phyloP scores from a whole-genome alignment of 2,329 filamentous ascomycete species.

The Leptographium radiaticola region DNA sequence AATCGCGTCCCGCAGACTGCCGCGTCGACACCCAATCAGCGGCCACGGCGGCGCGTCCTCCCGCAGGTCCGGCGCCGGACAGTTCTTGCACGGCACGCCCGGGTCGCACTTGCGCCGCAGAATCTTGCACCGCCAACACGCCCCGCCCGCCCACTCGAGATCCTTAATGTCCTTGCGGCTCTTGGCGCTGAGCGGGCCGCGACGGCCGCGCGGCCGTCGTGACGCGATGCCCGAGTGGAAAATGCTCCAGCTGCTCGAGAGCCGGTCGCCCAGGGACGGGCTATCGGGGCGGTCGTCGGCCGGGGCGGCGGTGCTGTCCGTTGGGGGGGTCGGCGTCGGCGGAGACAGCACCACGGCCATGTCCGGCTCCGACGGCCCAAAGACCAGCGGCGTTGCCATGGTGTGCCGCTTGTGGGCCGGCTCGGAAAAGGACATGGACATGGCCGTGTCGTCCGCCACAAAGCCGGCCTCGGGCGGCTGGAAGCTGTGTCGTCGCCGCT shows the following conservation, averaged over 20 bases:
- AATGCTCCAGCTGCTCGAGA: slow-evolving; percentile 12
- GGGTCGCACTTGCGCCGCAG: slow-evolving; percentile 17
- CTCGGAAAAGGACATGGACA: not conserved
- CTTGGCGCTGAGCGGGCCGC: slow-evolving; percentile 16
- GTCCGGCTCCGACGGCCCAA: not conserved
- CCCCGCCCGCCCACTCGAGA: slow-evolving; percentile 17
- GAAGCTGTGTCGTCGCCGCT: not conserved
- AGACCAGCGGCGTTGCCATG: slow-evolving; percentile 4
- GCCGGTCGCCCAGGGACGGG: slow-evolving; percentile 9
- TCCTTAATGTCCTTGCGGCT: slow-evolving; percentile 17
- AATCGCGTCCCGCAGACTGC: slow-evolving; percentile 16
- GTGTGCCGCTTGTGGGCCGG: not conserved
- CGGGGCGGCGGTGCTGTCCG: not conserved
- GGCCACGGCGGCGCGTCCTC: slow-evolving; percentile 20
- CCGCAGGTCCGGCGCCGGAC: slow-evolving; percentile 17
- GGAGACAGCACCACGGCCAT: slow-evolving; percentile 1
- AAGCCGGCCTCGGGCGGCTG: not conserved
- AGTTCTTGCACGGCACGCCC: slow-evolving; percentile 16
- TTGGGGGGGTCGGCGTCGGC: not conserved
- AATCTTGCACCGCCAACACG: slow-evolving; percentile 20
- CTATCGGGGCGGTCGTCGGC: slow-evolving; percentile 5
- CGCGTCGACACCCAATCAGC: slow-evolving; percentile 18
- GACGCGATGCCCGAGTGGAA: slow-evolving; percentile 12
- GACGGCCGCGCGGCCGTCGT: slow-evolving; percentile 16
- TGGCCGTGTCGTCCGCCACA: not conserved